Percentiles rank a stretch among this genome's conserved stretches.
Evolutionary conservation across 148 eudicot species (phyloP).

Genomic region (Persicaria tinctoria): DNA sequence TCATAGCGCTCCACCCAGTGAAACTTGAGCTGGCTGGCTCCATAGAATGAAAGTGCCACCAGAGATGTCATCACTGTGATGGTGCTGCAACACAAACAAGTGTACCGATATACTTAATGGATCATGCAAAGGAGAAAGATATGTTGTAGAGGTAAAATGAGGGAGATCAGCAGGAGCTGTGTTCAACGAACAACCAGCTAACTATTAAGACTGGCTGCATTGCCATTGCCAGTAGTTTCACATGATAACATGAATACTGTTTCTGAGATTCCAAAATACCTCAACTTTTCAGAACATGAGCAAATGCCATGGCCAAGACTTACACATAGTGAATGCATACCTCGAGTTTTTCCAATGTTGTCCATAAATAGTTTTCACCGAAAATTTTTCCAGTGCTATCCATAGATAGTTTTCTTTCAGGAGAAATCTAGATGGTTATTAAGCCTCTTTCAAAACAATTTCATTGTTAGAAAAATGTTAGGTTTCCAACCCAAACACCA

Average conservation of each 20-base stretch:
- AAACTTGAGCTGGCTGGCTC: constrained; percentile 93
- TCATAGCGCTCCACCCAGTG: constrained; percentile 98
- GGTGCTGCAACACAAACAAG: constrained; percentile 46
- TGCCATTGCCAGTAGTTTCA: no score
- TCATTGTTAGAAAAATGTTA: background rate
- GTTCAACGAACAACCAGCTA: no score
- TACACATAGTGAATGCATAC: background rate
- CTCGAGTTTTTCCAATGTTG: background rate
- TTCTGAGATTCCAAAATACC: background rate
- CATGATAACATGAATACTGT: no score
- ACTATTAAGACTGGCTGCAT: no score
- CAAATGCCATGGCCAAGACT: background rate
- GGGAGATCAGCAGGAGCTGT: no score
- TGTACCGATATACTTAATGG: background rate
- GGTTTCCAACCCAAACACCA: background rate
- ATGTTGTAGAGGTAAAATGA: no score
- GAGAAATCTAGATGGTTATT: background rate
- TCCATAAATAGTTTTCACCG: background rate
- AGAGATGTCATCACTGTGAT: constrained; percentile 90
- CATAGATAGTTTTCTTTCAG: background rate
- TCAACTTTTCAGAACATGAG: background rate
- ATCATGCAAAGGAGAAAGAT: no score
- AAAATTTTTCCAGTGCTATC: background rate
- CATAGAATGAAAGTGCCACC: constrained; percentile 96
- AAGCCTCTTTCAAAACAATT: background rate